Evolutionary conservation across 108 stramenopile genomes (phyloP).

Genomic region (Hondaea fermentalgiana): DNA sequence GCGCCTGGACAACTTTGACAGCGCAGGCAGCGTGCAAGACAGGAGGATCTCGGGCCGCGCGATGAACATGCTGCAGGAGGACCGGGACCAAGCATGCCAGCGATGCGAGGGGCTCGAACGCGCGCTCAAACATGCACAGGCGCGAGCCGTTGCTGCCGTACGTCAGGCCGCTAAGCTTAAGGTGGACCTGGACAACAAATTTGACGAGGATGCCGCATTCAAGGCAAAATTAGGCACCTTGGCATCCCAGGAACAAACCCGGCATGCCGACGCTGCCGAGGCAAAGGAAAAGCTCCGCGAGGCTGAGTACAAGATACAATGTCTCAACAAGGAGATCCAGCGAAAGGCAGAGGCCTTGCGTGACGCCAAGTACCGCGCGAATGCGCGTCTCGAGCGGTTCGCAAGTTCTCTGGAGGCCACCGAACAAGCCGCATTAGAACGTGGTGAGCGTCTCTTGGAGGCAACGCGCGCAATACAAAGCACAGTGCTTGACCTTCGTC

Average conservation of each 20-base stretch:
- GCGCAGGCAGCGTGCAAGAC: no score
- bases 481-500: neutral
- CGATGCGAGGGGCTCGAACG: neutral
- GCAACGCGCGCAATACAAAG: neutral
- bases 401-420: neutral
- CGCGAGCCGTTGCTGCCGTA: neutral
- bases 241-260: neutral
- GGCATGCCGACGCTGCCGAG: neutral
- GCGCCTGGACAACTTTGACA: no score
- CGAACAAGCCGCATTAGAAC: neutral
- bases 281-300: neutral
- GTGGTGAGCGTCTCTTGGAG: neutral
- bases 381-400: neutral
- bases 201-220: neutral
- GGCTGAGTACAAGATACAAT: neutral
- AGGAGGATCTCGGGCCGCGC: no score
- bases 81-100: neutral
- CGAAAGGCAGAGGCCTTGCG: neutral
- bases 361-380: neutral
- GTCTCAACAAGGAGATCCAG: neutral
- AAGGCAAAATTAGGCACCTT: neutral
- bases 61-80: no score
- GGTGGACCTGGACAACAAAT: neutral
- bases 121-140: neutral
- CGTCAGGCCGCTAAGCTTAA: neutral